These are phyloP conservation scores for Lyophyllum atratum DNA, from an alignment of 768 basidiomycete species.

Conservation along the genomic window DNA sequence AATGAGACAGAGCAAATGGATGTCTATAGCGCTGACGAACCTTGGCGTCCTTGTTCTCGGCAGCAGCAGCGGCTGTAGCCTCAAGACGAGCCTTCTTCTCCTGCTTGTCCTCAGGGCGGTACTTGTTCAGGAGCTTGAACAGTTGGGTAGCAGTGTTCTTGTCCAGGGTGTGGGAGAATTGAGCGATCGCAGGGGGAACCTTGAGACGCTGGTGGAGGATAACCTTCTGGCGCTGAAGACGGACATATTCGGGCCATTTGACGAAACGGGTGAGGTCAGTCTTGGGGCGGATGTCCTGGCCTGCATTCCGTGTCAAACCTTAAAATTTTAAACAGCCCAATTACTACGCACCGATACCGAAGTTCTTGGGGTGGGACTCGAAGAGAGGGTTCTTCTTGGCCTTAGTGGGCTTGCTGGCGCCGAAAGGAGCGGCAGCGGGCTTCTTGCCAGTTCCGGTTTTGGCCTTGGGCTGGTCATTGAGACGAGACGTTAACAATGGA, in stretches of 20 bases:
- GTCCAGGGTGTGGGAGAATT: conserved; percentile 97
- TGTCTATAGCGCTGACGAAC: conserved; percentile 22
- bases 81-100: conserved; percentile 96
- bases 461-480: conserved; percentile 91
- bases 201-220: conserved; percentile 97
- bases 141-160: conserved; percentile 99
- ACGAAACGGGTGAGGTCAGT: conserved; percentile 95
- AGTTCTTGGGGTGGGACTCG: conserved; percentile 88
- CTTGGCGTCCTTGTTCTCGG: conserved; percentile 66
- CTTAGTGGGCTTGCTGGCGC: conserved; percentile 75
- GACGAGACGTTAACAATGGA: conserved; percentile 61
- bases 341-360: conserved; percentile 79
- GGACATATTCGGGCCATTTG: conserved; percentile 99
- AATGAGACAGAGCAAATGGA: not conserved
- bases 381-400: conserved; percentile 94
- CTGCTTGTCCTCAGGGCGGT: conserved; percentile 90
- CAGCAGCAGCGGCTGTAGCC: conserved; percentile 73
- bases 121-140: conserved; percentile 98
- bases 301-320: conserved; percentile 37
- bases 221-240: conserved; percentile 97
- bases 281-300: conserved; percentile 90
- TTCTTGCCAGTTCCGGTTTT: conserved; percentile 78
- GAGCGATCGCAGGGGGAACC: conserved; percentile 96
- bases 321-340: not conserved
- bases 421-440: conserved; percentile 83